phyloP scores from a whole-genome alignment of 1,139 yeast genomes.

The Eremothecium coryli region DNA sequence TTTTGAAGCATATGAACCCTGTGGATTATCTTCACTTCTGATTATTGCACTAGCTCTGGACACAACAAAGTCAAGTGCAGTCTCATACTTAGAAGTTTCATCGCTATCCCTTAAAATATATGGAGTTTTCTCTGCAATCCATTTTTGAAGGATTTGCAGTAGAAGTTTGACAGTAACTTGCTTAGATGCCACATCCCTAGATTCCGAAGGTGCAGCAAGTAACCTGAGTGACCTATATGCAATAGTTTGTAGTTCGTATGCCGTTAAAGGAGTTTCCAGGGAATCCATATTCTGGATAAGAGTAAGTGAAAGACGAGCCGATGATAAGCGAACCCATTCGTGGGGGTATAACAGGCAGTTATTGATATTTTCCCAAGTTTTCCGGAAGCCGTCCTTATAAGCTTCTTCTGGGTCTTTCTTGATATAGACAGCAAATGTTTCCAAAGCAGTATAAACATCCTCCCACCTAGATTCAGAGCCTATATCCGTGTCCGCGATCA shows the following conservation, averaged over 20 bases:
- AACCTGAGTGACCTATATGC: conserved; percentile 67
- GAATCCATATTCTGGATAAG: conserved; percentile 39
- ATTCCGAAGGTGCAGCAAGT: conserved; percentile 65
- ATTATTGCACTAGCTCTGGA: conserved; percentile 52
- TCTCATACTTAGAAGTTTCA: conserved; percentile 26
- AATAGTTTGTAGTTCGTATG: conserved; percentile 47
- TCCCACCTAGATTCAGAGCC: conserved; percentile 55
- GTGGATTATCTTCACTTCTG: conserved; percentile 52
- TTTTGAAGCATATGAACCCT: conserved; percentile 50
- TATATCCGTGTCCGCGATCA: conserved; percentile 34
- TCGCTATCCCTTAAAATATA: conserved; percentile 29
- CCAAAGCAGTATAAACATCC: conserved; percentile 56
- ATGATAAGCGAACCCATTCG: conserved; percentile 74
- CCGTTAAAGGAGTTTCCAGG: conserved; percentile 26
- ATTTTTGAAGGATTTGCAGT: conserved; percentile 49
- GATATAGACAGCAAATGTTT: conserved; percentile 36
- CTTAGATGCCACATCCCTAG: conserved; percentile 49
- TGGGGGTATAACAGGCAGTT: conserved; percentile 71
- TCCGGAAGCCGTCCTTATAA: conserved; percentile 27
- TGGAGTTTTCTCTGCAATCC: conserved; percentile 44
- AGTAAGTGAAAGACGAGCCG: conserved; percentile 53
- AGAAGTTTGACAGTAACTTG: conserved; percentile 57
- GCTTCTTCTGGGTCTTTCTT: conserved; percentile 30
- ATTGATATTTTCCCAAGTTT: conserved; percentile 46
- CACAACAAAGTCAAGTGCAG: conserved; percentile 57